phyloP scores from a whole-genome alignment of 768 basidiomycete species.

The Mycena kentingensis region DNA sequence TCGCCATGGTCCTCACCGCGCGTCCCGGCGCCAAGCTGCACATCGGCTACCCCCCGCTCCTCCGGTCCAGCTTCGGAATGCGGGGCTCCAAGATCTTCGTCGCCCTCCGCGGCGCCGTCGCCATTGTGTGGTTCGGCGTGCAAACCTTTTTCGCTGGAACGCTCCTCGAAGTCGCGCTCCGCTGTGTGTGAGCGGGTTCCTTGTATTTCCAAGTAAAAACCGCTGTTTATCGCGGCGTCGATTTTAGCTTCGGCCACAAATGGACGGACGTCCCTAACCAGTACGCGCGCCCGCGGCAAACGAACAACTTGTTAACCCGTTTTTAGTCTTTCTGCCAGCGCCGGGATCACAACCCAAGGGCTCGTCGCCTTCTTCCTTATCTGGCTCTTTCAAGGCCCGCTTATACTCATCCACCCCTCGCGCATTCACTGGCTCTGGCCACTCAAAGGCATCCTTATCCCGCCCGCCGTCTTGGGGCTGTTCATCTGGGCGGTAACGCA shows the following conservation, averaged over 20 bases:
- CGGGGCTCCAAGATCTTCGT: constrained; percentile 27
- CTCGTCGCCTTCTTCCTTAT: constrained; percentile 25
- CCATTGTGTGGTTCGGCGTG: constrained; percentile 26
- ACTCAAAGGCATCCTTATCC: constrained; percentile 16
- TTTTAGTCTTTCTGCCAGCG: constrained; percentile 22
- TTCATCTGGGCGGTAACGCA: constrained; percentile 21
- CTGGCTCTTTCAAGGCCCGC: constrained; percentile 23
- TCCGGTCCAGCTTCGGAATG: constrained; percentile 26
- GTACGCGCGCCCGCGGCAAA: no score
- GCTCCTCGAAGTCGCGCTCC: constrained; percentile 20
- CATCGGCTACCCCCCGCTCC: constrained; percentile 25
- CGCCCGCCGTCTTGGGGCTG: constrained; percentile 18
- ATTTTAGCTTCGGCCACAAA: constrained; percentile 24
- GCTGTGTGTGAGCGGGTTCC: constrained; percentile 18
- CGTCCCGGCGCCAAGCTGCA: constrained; percentile 25
- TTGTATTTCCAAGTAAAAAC: not conserved
- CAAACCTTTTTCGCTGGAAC: constrained; percentile 25
- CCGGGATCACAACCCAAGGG: constrained; percentile 22
- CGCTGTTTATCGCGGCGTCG: not conserved
- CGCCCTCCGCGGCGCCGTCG: constrained; percentile 23
- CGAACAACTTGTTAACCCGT: no score
- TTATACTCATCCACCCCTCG: constrained; percentile 20
- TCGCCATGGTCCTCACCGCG: constrained; percentile 23
- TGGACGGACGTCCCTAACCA: constrained; percentile 26
- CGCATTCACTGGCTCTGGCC: constrained; percentile 23